Evolutionary conservation across 2,329 filamentous ascomycete species (phyloP).

Genomic region (Ophiostoma piceae): DNA sequence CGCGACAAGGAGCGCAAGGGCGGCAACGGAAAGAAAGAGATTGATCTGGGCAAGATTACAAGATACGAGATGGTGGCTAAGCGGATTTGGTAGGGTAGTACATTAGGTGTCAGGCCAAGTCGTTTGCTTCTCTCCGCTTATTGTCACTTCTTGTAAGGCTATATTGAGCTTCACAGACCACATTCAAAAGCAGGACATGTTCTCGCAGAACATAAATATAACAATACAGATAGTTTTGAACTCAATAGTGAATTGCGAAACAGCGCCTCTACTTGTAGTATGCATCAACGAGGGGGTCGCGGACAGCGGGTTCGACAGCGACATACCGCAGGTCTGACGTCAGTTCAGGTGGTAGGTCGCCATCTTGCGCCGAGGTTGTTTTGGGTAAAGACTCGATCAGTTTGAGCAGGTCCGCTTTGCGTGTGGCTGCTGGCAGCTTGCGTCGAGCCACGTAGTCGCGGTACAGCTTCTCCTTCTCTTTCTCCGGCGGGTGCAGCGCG

Average conservation of each 20-base stretch:
- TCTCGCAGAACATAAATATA: background rate
- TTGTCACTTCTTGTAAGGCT: background rate
- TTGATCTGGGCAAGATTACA: constrained; percentile 61
- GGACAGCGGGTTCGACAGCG: constrained; percentile 54
- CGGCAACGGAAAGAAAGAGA: constrained; percentile 45
- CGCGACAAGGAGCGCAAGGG: constrained; percentile 40
- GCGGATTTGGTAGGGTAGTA: constrained; percentile 86
- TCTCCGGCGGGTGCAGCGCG: constrained; percentile 57
- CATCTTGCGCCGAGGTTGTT: constrained; percentile 50
- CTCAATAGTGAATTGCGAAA: background rate
- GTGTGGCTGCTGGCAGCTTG: constrained; percentile 58
- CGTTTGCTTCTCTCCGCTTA: too few species aligned
- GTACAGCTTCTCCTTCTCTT: constrained; percentile 74
- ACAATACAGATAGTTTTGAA: background rate
- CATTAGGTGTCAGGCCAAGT: too few species aligned
- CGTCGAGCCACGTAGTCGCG: constrained; percentile 66
- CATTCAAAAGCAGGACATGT: background rate
- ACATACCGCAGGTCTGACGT: constrained; percentile 66
- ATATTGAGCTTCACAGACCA: background rate
- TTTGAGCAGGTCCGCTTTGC: constrained; percentile 63
- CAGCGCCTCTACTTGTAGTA: constrained; percentile 44
- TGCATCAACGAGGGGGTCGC: constrained; percentile 61
- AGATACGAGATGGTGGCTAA: constrained; percentile 96
- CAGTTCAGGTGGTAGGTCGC: constrained; percentile 56
- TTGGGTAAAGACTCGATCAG: constrained; percentile 59